These are phyloP conservation scores for Pugionium dolabratum DNA, from an alignment of 345 rosid genomes.

Conservation along the genomic window DNA sequence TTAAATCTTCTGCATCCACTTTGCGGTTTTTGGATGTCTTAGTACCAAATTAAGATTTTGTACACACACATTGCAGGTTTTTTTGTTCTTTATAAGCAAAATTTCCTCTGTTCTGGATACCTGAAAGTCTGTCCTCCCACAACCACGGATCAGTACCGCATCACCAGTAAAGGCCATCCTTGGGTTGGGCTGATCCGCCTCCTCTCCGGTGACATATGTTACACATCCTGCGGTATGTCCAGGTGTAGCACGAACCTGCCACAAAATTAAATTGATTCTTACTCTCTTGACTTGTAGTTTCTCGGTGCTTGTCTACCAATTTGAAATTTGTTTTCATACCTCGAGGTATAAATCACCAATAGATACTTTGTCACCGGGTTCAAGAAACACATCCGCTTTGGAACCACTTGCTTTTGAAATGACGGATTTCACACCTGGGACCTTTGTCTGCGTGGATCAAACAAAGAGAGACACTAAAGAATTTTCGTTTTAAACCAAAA, in stretches of 20 bases:
- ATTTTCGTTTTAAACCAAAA: slow-evolving; percentile 12
- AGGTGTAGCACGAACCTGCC: slow-evolving; percentile 84
- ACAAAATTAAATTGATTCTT: slow-evolving; percentile 1
- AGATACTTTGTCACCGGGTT: slow-evolving; percentile 64
- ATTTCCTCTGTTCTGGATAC: slow-evolving; percentile 36
- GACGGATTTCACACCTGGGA: slow-evolving; percentile 64
- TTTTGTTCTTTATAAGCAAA: neutral
- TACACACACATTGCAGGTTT: neutral
- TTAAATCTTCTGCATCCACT: neutral
- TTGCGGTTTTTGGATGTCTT: neutral
- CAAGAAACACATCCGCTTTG: slow-evolving; percentile 75
- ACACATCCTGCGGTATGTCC: slow-evolving; percentile 94
- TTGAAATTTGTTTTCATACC: slow-evolving; percentile 41
- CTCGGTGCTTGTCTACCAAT: neutral
- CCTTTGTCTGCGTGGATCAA: slow-evolving; percentile 47
- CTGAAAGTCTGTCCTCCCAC: slow-evolving; percentile 99
- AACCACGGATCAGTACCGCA: slow-evolving; percentile 83
- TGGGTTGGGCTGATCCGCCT: slow-evolving; percentile 75
- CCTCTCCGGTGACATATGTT: slow-evolving; percentile 92
- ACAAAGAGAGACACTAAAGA: slow-evolving; percentile 17
- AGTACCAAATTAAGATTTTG: neutral
- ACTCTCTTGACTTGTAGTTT: slow-evolving; percentile 5
- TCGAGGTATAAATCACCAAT: slow-evolving; percentile 74
- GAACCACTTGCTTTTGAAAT: slow-evolving; percentile 80
- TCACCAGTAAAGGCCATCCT: slow-evolving; percentile 97